phyloP scores from a whole-genome alignment of 805 yeast species.

The Wickerhamiella alocasiicola region DNA sequence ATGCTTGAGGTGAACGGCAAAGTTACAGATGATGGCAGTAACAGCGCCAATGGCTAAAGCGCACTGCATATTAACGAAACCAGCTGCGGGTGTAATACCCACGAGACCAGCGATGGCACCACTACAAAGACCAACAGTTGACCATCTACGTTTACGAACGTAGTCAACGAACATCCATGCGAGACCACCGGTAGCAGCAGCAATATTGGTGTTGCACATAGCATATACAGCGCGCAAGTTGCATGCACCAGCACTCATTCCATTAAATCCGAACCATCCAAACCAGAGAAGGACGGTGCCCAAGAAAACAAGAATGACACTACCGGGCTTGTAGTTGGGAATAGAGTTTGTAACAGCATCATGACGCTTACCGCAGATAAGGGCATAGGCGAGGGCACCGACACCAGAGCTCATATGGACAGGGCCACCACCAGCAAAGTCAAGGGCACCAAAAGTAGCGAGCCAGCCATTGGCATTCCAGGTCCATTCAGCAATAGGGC shows the following conservation, averaged over 20 bases:
- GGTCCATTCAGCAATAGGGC: conserved; percentile 94
- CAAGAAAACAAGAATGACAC: conserved; percentile 76
- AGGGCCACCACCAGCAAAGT: conserved; percentile 98
- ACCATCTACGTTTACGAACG: conserved; percentile 82
- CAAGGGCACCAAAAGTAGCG: conserved; percentile 66
- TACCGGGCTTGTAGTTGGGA: conserved; percentile 89
- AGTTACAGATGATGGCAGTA: conserved; percentile 68
- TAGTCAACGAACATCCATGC: conserved; percentile 91
- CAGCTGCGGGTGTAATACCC: conserved; percentile 95
- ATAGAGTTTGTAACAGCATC: conserved; percentile 56
- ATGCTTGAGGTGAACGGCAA: conserved; percentile 70
- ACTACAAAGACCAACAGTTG: conserved; percentile 82
- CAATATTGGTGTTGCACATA: conserved; percentile 80
- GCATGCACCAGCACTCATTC: conserved; percentile 94
- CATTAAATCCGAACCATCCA: conserved; percentile 99
- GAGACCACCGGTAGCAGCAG: conserved; percentile 87
- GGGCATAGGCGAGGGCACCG: conserved; percentile 89
- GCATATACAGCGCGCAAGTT: conserved; percentile 92
- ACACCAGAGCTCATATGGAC: conserved; percentile 92
- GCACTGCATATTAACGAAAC: conserved; percentile 85
- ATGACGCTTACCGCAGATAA: conserved; percentile 82
- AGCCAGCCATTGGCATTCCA: conserved; percentile 96
- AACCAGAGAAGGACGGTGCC: conserved; percentile 96
- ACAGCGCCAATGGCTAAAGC: conserved; percentile 74
- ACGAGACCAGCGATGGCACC: conserved; percentile 92